These are phyloP conservation scores for Paecilomyces sp. DNA, from an alignment of 2,329 filamentous ascomycete genomes.

Conservation along the genomic window DNA sequence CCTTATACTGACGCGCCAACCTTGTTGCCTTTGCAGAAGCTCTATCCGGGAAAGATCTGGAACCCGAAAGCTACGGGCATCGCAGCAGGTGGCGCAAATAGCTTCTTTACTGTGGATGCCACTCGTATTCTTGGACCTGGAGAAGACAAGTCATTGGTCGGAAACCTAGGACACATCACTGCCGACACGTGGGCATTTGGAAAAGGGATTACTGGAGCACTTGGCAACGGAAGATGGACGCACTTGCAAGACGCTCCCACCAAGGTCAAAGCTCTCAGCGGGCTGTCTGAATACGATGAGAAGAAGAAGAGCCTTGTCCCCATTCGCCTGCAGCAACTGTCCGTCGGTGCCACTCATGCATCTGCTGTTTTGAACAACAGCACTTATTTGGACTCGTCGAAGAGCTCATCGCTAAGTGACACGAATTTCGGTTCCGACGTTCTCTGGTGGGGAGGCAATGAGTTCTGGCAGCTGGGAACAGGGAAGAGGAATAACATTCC, in stretches of 20 bases:
- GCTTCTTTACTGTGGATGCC: slow-evolving; percentile 80
- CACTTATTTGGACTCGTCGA: slow-evolving; percentile 54
- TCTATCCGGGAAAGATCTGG: slow-evolving; percentile 63
- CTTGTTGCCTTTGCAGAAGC: slow-evolving; percentile 60
- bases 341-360: slow-evolving; percentile 72
- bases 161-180: slow-evolving; percentile 50
- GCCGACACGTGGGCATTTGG: slow-evolving; percentile 84
- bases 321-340: slow-evolving; percentile 67
- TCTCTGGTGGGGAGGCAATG: slow-evolving; percentile 91
- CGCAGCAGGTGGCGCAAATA: slow-evolving; percentile 78
- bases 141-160: slow-evolving; percentile 33
- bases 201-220: slow-evolving; percentile 71
- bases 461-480: slow-evolving; percentile 86
- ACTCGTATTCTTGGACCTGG: slow-evolving; percentile 47
- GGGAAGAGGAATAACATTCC: slow-evolving; percentile 78
- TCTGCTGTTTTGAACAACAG: slow-evolving; percentile 79
- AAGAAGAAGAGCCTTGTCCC: slow-evolving; percentile 58
- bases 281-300: slow-evolving; percentile 84
- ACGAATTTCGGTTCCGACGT: slow-evolving; percentile 81
- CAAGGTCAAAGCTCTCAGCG: slow-evolving; percentile 77
- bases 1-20: slow-evolving; percentile 62
- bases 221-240: slow-evolving; percentile 84
- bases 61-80: slow-evolving; percentile 65
- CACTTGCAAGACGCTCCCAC: slow-evolving; percentile 71
- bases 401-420: slow-evolving; percentile 54